Conservation (phyloP, 331 rosid genomes). For the Malus hybrid region DNA sequence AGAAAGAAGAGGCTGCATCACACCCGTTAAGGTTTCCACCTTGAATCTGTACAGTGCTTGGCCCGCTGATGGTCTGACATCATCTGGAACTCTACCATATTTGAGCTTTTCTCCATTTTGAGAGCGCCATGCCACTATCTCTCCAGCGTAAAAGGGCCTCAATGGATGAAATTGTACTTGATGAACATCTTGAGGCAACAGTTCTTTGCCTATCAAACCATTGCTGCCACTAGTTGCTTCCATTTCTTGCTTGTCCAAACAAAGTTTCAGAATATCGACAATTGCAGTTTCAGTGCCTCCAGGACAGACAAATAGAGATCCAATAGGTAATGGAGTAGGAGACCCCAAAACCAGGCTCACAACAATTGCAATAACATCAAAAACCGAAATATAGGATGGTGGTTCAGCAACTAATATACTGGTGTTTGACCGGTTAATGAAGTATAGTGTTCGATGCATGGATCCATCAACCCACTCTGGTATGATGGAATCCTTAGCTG, state of each 20-base stretch:
- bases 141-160: conserved; percentile 92
- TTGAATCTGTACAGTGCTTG: conserved; percentile 85
- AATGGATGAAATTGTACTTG: conserved; percentile 93
- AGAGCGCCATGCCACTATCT: conserved; percentile 97
- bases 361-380: conserved; percentile 74
- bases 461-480: conserved; percentile 69
- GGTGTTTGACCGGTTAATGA: conserved; percentile 54
- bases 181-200: conserved; percentile 81
- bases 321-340: conserved; percentile 80
- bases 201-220: conserved; percentile 69
- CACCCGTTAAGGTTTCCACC: conserved; percentile 64
- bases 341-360: conserved; percentile 89
- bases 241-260: conserved; percentile 72
- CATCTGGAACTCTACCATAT: conserved; percentile 79
- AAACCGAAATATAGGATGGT: conserved; percentile 63
- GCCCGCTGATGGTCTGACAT: conserved; percentile 87
- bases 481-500: conserved; percentile 47
- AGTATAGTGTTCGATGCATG: conserved; percentile 61
- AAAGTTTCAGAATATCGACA: conserved; percentile 66
- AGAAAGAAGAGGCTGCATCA: conserved; percentile 57
- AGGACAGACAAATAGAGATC: conserved; percentile 74
- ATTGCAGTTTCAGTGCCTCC: conserved; percentile 76
- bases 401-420: conserved; percentile 83
- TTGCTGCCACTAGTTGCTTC: conserved; percentile 47
- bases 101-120: conserved; percentile 88